Conservation (phyloP, 768 basidiomycete species). For the Podaxis mareebaensis region DNA sequence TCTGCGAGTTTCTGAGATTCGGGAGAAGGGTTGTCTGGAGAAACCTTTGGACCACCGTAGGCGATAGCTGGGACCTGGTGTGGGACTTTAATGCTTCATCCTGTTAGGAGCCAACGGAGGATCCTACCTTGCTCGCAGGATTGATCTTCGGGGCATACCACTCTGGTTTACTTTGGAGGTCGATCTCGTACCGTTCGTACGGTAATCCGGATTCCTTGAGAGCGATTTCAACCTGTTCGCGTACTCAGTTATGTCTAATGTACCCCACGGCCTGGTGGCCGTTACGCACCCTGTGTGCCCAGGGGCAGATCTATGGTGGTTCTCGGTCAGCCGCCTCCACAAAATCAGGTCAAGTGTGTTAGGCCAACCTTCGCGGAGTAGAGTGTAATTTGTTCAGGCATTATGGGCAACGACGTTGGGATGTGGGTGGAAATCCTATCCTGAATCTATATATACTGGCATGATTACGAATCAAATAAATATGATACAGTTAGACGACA, state of each 20-base stretch:
- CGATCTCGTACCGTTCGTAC: conserved; percentile 55
- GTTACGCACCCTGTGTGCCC: conserved; percentile 51
- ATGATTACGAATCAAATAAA: neutral
- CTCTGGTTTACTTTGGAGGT: conserved; percentile 64
- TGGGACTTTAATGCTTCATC: neutral
- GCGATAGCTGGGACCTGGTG: conserved; percentile 56
- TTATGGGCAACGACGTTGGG: conserved; percentile 8
- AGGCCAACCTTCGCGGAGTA: conserved; percentile 46
- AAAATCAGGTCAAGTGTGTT: neutral
- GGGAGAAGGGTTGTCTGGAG: conserved; percentile 57
- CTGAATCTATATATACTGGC: neutral
- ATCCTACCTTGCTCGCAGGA: conserved; percentile 59
- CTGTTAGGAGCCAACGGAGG: neutral
- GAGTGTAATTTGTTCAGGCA: conserved; percentile 37
- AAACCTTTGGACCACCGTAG: conserved; percentile 59
- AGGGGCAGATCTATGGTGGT: conserved; percentile 52
- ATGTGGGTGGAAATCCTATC: neutral
- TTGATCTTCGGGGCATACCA: conserved; percentile 71
- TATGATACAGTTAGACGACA: neutral
- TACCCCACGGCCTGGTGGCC: neutral
- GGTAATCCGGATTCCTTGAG: conserved; percentile 54
- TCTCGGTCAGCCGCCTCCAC: neutral
- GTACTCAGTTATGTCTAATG: neutral
- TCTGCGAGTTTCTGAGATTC: conserved; percentile 64
- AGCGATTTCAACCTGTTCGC: conserved; percentile 55